Conservation (phyloP, 169 alveolate species). For the Cryptosporidium parvum region DNA sequence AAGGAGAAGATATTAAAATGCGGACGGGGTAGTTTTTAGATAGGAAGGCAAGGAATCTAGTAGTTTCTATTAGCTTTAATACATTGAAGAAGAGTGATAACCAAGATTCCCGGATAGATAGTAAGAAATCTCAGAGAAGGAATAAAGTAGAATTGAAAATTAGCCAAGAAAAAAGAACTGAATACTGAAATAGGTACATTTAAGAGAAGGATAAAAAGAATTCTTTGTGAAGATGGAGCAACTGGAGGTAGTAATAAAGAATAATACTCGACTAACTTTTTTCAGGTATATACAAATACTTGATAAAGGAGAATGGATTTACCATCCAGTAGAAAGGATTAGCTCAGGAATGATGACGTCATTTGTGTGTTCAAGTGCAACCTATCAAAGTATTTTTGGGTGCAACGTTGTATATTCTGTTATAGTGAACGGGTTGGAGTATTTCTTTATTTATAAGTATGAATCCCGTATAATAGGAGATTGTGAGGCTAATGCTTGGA, state of each 20-base stretch:
- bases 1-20: neutral
- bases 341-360: slow-evolving; percentile 42
- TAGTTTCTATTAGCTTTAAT: neutral
- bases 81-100: neutral
- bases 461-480: slow-evolving; percentile 53
- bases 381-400: slow-evolving; percentile 16
- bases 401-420: slow-evolving; percentile 55
- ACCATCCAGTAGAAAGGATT: slow-evolving; percentile 62
- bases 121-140: neutral
- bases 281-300: slow-evolving; percentile 39
- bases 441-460: slow-evolving; percentile 43
- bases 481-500: slow-evolving; percentile 38
- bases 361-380: slow-evolving; percentile 52
- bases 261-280: slow-evolving; percentile 63
- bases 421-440: slow-evolving; percentile 42
- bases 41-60: neutral
- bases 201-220: neutral
- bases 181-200: neutral
- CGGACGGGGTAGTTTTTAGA: neutral
- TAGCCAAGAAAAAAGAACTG: neutral
- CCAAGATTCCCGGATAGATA: neutral
- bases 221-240: slow-evolving; percentile 46
- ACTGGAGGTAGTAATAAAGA: slow-evolving; percentile 49
- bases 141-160: neutral
- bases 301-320: slow-evolving; percentile 69